Conservation (phyloP, 495 filamentous ascomycete species). For the Xylaria grammica region DNA sequence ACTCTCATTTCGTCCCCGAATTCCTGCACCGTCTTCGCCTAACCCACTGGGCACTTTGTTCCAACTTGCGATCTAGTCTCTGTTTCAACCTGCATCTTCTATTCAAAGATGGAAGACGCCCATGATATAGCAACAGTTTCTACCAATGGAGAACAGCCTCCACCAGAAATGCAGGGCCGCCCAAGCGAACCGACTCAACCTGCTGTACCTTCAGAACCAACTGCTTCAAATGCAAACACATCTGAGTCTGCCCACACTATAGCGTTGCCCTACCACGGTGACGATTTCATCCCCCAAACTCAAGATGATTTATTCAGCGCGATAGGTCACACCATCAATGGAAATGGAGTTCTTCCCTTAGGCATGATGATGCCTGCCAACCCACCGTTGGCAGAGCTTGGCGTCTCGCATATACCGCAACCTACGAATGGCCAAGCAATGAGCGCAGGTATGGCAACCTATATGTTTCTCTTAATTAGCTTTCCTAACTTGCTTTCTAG, state of each 20-base stretch:
- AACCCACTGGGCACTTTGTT: background rate
- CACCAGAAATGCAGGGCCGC: background rate
- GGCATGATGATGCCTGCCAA: constrained; percentile 9
- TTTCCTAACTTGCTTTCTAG: constrained; percentile 46
- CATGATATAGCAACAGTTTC: constrained; percentile 8
- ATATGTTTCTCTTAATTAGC: background rate
- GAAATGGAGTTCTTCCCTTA: constrained; percentile 10
- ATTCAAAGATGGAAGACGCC: constrained; percentile 7
- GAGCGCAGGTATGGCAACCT: constrained; percentile 19
- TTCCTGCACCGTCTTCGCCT: background rate
- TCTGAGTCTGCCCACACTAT: background rate
- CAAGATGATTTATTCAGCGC: constrained; percentile 6
- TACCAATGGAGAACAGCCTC: background rate
- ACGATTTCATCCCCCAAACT: background rate
- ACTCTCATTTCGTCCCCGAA: background rate
- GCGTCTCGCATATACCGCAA: background rate
- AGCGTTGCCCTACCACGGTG: background rate
- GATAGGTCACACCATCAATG: constrained; percentile 15
- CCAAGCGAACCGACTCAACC: constrained; percentile 1
- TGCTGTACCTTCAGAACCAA: background rate
- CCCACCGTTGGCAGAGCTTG: background rate
- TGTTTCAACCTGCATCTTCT: background rate
- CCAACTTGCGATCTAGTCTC: background rate
- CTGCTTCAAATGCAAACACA: constrained; percentile 4
- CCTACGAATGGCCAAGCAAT: constrained; percentile 21